Evolutionary conservation across 352 stramenopile genomes (phyloP).

Genomic region (Phytophthora crassamura): DNA sequence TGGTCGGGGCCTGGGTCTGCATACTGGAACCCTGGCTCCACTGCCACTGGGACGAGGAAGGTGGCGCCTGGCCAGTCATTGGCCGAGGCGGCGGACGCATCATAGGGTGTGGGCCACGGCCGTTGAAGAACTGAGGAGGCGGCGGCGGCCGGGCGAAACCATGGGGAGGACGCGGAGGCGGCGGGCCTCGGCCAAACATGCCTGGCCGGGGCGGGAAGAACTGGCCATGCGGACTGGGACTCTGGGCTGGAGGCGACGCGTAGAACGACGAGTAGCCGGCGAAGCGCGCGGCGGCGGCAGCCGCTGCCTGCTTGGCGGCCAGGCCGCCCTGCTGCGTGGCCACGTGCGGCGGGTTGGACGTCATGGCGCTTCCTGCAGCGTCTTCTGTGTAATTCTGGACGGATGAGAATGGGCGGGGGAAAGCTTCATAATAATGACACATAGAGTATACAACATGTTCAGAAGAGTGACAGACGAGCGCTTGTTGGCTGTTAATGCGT

Average conservation of each 20-base stretch:
- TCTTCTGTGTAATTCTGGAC: conserved; percentile 16
- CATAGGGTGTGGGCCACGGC: conserved; percentile 32
- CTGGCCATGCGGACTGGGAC: conserved; percentile 7
- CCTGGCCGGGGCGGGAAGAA: conserved; percentile 23
- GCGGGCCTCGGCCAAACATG: conserved; percentile 37
- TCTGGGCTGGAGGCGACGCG: conserved; percentile 29
- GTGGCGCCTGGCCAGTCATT: conserved; percentile 19
- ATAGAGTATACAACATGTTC: neutral
- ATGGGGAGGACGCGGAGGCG: conserved; percentile 24
- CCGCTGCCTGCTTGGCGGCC: conserved; percentile 42
- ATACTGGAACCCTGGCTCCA: conserved; percentile 60
- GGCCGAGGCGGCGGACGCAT: conserved; percentile 53
- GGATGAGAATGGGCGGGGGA: neutral
- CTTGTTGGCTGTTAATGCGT: neutral
- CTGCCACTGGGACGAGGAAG: conserved; percentile 60
- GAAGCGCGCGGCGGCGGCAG: conserved; percentile 53
- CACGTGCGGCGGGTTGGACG: conserved; percentile 40
- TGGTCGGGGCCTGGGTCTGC: conserved; percentile 5
- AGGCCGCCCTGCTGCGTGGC: conserved; percentile 27
- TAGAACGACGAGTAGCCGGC: conserved; percentile 80
- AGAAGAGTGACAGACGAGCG: conserved; percentile 20
- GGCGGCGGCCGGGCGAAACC: conserved; percentile 26
- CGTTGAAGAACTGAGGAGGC: conserved; percentile 30
- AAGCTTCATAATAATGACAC: conserved; percentile 12
- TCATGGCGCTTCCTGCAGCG: conserved; percentile 34